Evolutionary conservation across 345 rosid species (phyloP), one percentile per base, ranked within the genome.

Genomic region (Geranium rotundifolium): DNA sequence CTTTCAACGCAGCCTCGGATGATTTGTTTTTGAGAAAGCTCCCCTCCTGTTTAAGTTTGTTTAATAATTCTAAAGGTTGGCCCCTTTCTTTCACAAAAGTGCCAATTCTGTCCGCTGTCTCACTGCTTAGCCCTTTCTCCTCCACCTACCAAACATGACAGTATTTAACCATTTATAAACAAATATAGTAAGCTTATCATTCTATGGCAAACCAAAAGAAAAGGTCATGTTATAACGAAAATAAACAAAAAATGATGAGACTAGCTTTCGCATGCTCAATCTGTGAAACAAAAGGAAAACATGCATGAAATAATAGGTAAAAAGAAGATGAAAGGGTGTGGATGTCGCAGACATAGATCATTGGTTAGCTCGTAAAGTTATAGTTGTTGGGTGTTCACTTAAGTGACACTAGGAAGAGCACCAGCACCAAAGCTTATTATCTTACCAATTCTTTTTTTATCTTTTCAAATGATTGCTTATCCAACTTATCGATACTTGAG

Each of bases 401-500:
- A 31, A 31, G 37, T 31, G 37, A 31, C 7, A 7, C 7, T 7
- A 31, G 37, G 37, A 31, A 7, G 7, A 31, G 3, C 37, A 31
- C 37, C 37, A 31, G 10, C 10, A 41, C 50, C 4, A 41, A 57
- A 54, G 49, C 29, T 61, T 18, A 50, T 15, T 15, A 17, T 61
- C 83, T 82, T 60, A 88, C 95, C 96, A 91, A 88, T 84, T 90
- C 99, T 63, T 71, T 90, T 73, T 83, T 82, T 55, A 93, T 84
- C 74, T 90, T 90, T 78, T 84, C 89, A 54, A 92, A 85, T 15
- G 96, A 65, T 71, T 81, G 95, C 72, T 92, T 89, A 80, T 92
- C 96, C 62, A 92, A 73, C 77, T 92, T 87, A 73, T 92, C 98
- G 7, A 89, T 86, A 66, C 98, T 93, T 29, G 97, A 93, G 63